Evolutionary conservation across 2,329 filamentous ascomycete species (phyloP), one percentile per base, ranked within the genome.

Genomic region (Dactylonectria macrodidyma): DNA sequence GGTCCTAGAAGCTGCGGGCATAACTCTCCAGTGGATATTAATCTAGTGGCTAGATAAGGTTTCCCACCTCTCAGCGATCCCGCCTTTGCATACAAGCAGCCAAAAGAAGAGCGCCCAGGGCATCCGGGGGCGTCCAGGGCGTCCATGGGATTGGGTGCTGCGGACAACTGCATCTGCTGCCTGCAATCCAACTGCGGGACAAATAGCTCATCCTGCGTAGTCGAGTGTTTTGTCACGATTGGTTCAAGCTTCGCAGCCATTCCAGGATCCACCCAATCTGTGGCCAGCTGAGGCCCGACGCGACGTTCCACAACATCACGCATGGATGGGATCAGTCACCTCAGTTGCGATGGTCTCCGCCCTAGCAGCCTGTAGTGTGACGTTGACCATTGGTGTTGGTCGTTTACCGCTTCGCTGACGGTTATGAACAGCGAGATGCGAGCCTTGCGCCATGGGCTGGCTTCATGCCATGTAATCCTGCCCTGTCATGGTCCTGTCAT

Each of bases 21-120:
- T 2, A 16, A 16, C 51, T 50, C n/a, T 56, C 19, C n/a, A 54
- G 50, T 33, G 34, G 51, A 36, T 19, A 30, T 30, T 30, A 30
- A 65, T 36, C 12, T 44, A 50, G 57, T 66, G 63, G 63, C 36
- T 58, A 57, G 63, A 65, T 65, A 61, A 65, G 57, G 57, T 60
- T 65, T 55, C 34, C 11, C 5, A 9, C 46, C 34, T 61, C 57
- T 61, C 63, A 61, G 33, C 56, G 54, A 36, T 58, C 51, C 36
- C 44, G 46, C 10, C 58, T 24, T 16, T 34, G 16, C 41, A 44
- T 44, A 7, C n/a, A n/a, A 14, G n/a, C 14, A 22, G 36, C 36
- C 60, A 56, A 36, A 51, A 41, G 34, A 56, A 30, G 7, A 30
- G 26, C 26, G 26, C 7, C 26, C 26, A 5, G 47, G 48, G 50